Conservation (phyloP, 352 stramenopile species). For the Phytopythium litorale region DNA sequence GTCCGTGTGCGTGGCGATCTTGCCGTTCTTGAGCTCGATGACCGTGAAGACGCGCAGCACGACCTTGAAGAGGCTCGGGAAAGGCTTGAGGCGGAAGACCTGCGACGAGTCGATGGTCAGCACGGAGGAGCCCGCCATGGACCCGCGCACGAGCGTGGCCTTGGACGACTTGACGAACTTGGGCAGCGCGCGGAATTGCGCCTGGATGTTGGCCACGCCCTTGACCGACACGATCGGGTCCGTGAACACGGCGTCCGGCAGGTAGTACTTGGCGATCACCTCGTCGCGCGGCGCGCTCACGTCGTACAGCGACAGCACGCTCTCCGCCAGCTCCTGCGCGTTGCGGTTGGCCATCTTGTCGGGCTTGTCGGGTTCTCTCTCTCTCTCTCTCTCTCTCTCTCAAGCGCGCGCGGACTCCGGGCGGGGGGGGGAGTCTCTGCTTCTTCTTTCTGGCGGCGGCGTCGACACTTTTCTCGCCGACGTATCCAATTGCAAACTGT, state of each 20-base stretch:
- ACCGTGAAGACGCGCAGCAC: constrained; percentile 77
- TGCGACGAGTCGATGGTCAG: constrained; percentile 81
- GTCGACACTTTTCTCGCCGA: neutral
- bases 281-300: constrained; percentile 57
- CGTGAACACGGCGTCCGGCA: constrained; percentile 71
- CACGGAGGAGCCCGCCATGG: constrained; percentile 74
- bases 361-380: neutral
- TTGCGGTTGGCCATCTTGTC: constrained; percentile 54
- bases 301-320: constrained; percentile 82
- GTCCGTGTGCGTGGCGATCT: constrained; percentile 78
- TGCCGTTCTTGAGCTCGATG: constrained; percentile 78
- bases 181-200: constrained; percentile 76
- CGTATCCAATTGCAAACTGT: constrained; percentile 3
- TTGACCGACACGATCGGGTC: constrained; percentile 73
- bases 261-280: constrained; percentile 78
- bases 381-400: neutral
- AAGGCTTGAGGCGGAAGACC: constrained; percentile 69
- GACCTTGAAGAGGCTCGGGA: constrained; percentile 71
- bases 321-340: constrained; percentile 73
- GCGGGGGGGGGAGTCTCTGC: neutral
- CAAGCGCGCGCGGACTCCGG: too few relatives aligned
- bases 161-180: constrained; percentile 78
- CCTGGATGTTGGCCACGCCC: constrained; percentile 78
- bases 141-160: constrained; percentile 73
- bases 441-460: too few relatives aligned